These are phyloP conservation scores for Luffa acutangula DNA, from an alignment of 306 rosid species.

Conservation along the genomic window DNA sequence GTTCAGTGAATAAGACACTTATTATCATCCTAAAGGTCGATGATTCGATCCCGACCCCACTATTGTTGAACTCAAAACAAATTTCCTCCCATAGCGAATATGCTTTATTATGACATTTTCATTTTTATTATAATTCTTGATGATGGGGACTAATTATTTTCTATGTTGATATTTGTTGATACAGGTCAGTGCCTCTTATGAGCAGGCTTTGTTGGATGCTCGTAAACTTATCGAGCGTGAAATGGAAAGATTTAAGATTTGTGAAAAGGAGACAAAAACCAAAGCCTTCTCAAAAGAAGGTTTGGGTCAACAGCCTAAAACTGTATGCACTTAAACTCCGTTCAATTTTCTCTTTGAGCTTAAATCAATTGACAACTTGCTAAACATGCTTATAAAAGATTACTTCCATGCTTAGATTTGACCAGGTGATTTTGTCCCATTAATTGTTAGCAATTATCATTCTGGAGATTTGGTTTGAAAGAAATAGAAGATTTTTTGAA, in stretches of 20 bases:
- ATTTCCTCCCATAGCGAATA: background rate
- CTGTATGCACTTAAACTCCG: slow-evolving; percentile 42
- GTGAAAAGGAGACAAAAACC: slow-evolving; percentile 96
- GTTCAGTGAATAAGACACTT: background rate
- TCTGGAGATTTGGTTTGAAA: background rate
- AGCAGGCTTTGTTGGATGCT: slow-evolving; percentile 94
- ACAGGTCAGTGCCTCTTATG: slow-evolving; percentile 97
- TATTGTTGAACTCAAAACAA: background rate
- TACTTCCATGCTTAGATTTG: background rate
- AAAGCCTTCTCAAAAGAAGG: slow-evolving; percentile 99
- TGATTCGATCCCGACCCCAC: background rate
- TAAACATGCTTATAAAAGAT: background rate
- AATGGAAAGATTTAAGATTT: slow-evolving; percentile 94
- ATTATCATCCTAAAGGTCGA: background rate
- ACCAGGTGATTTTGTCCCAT: background rate
- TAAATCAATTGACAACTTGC: background rate
- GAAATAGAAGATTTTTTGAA: background rate
- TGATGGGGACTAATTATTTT: slow-evolving; percentile 17
- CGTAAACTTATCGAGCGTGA: slow-evolving; percentile 92
- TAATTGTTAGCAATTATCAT: background rate
- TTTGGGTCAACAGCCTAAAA: slow-evolving; percentile 91
- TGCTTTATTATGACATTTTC: background rate
- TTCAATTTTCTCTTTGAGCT: background rate
- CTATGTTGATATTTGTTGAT: slow-evolving; percentile 25
- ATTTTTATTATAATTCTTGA: slow-evolving; percentile 9